Percentiles rank a stretch among this genome's conserved stretches.
These are phyloP conservation scores for Austroboletus festivus DNA, from an alignment of 768 basidiomycete genomes.

Conservation along the genomic window DNA sequence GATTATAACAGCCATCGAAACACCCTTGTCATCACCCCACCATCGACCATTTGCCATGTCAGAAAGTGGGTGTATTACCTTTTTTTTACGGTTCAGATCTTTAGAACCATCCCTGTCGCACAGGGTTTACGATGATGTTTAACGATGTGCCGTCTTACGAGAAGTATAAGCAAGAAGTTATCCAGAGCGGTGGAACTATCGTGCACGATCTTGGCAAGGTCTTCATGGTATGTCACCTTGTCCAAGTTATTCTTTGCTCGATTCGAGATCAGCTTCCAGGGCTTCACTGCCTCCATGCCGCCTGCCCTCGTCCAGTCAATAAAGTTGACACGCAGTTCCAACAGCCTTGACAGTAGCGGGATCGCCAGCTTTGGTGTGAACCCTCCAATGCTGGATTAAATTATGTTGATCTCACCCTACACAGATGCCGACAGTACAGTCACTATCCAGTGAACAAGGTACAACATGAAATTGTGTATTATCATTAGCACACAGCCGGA, in stretches of 20 bases:
- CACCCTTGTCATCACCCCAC: not conserved
- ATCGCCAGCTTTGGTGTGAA: slow-evolving; percentile 15
- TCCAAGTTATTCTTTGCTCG: not conserved
- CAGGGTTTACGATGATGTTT: slow-evolving; percentile 17
- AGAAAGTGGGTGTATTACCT: slow-evolving; percentile 12
- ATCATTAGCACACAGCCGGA: no score
- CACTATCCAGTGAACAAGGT: slow-evolving; percentile 9
- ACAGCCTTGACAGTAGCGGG: not conserved
- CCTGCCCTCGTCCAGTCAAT: not conserved
- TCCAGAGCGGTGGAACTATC: slow-evolving; percentile 5
- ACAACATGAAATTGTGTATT: no score
- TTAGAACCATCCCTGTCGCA: not conserved
- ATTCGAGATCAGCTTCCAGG: slow-evolving; percentile 2
- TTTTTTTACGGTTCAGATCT: not conserved
- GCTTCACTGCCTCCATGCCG: slow-evolving; percentile 19
- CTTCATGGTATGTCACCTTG: not conserved
- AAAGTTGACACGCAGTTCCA: not conserved
- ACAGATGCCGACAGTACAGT: slow-evolving; percentile 15
- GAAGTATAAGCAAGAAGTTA: slow-evolving; percentile 9
- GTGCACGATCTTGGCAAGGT: slow-evolving; percentile 3
- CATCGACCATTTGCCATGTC: slow-evolving; percentile 14
- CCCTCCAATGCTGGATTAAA: not conserved
- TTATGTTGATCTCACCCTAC: not conserved
- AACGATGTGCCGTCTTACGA: not conserved
- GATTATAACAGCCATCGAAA: not conserved